Evolutionary conservation across 1,139 yeast genomes (phyloP).

Genomic region (Geotrichum phurueaensis): DNA sequence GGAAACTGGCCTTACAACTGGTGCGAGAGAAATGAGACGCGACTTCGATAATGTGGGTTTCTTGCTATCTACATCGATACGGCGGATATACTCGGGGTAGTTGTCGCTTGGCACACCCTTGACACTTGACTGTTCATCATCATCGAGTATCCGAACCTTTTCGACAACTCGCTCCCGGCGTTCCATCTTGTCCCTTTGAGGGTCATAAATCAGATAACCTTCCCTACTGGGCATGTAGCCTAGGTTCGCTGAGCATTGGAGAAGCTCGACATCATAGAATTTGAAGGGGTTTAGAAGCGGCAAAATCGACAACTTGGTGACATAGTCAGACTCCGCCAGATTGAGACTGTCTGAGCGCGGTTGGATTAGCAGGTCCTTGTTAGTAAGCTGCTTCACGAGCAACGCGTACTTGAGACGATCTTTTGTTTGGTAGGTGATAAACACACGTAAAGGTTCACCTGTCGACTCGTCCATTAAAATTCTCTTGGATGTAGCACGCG

Average conservation of each 20-base stretch:
- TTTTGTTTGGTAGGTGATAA: constrained; percentile 3
- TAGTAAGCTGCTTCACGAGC: constrained; percentile 5
- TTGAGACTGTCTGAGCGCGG: constrained; percentile 10
- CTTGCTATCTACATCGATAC: neutral
- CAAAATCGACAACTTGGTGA: constrained; percentile 2
- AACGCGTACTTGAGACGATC: constrained; percentile 5
- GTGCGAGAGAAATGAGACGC: neutral
- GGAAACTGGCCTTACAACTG: neutral
- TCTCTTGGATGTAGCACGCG: constrained; percentile 11
- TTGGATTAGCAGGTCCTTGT: constrained; percentile 6
- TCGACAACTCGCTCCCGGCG: constrained; percentile 8
- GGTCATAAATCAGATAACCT: constrained; percentile 7
- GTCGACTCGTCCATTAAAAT: constrained; percentile 5
- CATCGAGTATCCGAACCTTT: neutral
- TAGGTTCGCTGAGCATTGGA: constrained; percentile 2
- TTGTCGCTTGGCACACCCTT: constrained; percentile 6
- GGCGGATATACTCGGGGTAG: neutral
- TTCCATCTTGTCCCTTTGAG: constrained; percentile 2
- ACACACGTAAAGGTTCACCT: constrained; percentile 7
- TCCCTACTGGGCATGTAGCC: constrained; percentile 5
- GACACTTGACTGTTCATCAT: neutral
- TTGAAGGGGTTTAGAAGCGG: constrained; percentile 7
- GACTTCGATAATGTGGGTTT: neutral
- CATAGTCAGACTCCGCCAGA: constrained; percentile 7
- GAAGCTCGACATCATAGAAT: constrained; percentile 8